Percentiles rank a stretch among this genome's conserved stretches.
Evolutionary conservation across 2,329 filamentous ascomycete genomes (phyloP).

Genomic region (Didymella pinodella): DNA sequence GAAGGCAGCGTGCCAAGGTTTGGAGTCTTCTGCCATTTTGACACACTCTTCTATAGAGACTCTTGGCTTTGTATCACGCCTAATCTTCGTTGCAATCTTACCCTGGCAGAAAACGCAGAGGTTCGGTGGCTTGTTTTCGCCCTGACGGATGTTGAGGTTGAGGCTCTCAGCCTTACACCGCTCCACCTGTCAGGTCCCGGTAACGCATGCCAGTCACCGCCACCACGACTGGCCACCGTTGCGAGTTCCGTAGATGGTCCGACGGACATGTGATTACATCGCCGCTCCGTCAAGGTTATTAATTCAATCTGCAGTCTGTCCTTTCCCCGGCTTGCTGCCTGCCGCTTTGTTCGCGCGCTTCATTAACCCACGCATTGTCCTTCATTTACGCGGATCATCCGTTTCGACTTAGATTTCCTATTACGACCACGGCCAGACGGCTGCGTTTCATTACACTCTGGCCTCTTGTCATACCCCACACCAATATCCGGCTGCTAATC

Average conservation of each 20-base stretch:
- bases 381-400: slow-evolving; percentile 36
- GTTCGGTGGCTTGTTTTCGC: neutral
- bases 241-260: slow-evolving; percentile 38
- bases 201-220: slow-evolving; percentile 20
- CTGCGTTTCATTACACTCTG: slow-evolving; percentile 46
- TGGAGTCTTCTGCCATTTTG: slow-evolving; percentile 32
- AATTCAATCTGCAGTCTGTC: slow-evolving; percentile 24
- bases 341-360: slow-evolving; percentile 12
- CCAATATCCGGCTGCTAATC: slow-evolving; percentile 28
- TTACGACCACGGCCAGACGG: slow-evolving; percentile 27
- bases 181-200: slow-evolving; percentile 24
- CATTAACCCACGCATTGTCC: slow-evolving; percentile 22
- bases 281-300: slow-evolving; percentile 13
- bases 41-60: neutral
- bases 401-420: slow-evolving; percentile 29
- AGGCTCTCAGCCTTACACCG: slow-evolving; percentile 36
- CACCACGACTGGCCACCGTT: slow-evolving; percentile 45
- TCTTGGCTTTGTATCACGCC: neutral
- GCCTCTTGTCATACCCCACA: slow-evolving; percentile 47
- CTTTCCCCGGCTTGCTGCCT: slow-evolving; percentile 22
- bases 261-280: slow-evolving; percentile 47
- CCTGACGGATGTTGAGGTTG: slow-evolving; percentile 17
- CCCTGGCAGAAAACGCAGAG: neutral
- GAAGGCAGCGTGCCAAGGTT: slow-evolving; percentile 54
- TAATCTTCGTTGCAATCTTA: neutral